phyloP scores from a whole-genome alignment of 1,139 yeast genomes.

The Zhuliangozyma parablackwelliae region DNA sequence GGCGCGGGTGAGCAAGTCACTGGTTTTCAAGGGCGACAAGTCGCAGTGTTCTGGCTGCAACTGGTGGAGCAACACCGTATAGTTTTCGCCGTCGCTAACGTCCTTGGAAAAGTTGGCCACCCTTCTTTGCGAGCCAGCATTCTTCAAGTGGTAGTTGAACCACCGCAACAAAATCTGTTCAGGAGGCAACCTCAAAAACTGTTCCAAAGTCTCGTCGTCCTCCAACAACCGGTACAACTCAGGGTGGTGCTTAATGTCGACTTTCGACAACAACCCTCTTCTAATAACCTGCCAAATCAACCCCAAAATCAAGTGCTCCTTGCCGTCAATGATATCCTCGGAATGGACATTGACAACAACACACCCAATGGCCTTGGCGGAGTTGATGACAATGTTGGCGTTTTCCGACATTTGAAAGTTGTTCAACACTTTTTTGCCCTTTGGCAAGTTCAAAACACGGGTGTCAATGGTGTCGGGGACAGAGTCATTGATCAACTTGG shows the following conservation, averaged over 20 bases:
- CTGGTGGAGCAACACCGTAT: slow-evolving; percentile 83
- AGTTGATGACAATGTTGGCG: slow-evolving; percentile 94
- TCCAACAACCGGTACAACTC: slow-evolving; percentile 91
- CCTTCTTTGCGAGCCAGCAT: slow-evolving; percentile 86
- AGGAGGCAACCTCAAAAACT: slow-evolving; percentile 92
- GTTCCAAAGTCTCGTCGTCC: slow-evolving; percentile 96
- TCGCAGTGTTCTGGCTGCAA: slow-evolving; percentile 83
- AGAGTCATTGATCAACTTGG: slow-evolving; percentile 92
- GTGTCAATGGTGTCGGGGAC: slow-evolving; percentile 98
- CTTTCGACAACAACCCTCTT: slow-evolving; percentile 88
- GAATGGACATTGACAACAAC: slow-evolving; percentile 96
- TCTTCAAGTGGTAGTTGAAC: slow-evolving; percentile 94
- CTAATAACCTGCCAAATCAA: slow-evolving; percentile 98
- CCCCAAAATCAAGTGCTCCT: slow-evolving; percentile 92
- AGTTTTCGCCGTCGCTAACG: slow-evolving; percentile 92
- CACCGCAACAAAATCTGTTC: slow-evolving; percentile 95
- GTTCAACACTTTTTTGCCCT: slow-evolving; percentile 70
- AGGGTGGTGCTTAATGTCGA: slow-evolving; percentile 94
- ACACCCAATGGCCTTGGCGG: slow-evolving; percentile 98
- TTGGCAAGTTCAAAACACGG: slow-evolving; percentile 88
- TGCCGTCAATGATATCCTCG: slow-evolving; percentile 95
- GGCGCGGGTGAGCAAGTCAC: slow-evolving; percentile 75
- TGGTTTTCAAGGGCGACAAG: slow-evolving; percentile 69
- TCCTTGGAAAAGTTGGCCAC: slow-evolving; percentile 84
- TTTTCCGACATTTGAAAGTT: slow-evolving; percentile 95